Conservation (phyloP, 768 basidiomycete species). For the Sarcodon sp. region DNA sequence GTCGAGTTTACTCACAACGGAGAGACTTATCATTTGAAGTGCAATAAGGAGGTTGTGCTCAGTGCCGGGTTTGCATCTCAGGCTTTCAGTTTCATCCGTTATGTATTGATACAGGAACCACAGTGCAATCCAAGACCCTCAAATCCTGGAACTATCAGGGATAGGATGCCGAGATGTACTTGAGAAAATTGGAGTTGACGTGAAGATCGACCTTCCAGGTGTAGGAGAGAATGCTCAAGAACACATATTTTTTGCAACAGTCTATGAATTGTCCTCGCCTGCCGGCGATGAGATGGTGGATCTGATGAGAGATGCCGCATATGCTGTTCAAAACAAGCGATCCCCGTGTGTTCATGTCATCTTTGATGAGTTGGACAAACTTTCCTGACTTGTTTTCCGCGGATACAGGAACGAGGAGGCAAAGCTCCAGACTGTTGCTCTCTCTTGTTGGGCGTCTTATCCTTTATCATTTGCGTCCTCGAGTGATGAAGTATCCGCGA, state of each 20-base stretch:
- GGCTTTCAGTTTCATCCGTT: too few relatives aligned
- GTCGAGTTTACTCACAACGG: slow-evolving; percentile 34
- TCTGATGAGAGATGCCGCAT: too few relatives aligned
- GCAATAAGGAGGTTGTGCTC: slow-evolving; percentile 48
- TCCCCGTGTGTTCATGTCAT: too few relatives aligned
- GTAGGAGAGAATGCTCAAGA: slow-evolving; percentile 52
- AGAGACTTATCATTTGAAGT: slow-evolving; percentile 26
- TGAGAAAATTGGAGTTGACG: slow-evolving; percentile 27
- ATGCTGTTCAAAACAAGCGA: too few relatives aligned
- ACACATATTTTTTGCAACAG: slow-evolving; percentile 23
- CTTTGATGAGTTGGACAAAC: too few relatives aligned
- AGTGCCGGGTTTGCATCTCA: slow-evolving; percentile 17
- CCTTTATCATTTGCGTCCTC: too few relatives aligned
- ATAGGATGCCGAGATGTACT: slow-evolving; percentile 45
- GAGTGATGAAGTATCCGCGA: too few relatives aligned
- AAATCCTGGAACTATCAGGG: slow-evolving; percentile 43
- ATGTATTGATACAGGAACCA: too few relatives aligned
- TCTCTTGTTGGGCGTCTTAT: too few relatives aligned
- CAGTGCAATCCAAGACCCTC: slow-evolving; percentile 35
- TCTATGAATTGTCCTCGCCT: not conserved
- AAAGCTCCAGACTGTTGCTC: too few relatives aligned
- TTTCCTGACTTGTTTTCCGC: too few relatives aligned
- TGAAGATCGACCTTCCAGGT: slow-evolving; percentile 37
- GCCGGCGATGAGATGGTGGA: not conserved
- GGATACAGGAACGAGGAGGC: too few relatives aligned